These are phyloP conservation scores for Larix kaempferi DNA, from an alignment of 75 land plant species.

Conservation along the genomic window DNA sequence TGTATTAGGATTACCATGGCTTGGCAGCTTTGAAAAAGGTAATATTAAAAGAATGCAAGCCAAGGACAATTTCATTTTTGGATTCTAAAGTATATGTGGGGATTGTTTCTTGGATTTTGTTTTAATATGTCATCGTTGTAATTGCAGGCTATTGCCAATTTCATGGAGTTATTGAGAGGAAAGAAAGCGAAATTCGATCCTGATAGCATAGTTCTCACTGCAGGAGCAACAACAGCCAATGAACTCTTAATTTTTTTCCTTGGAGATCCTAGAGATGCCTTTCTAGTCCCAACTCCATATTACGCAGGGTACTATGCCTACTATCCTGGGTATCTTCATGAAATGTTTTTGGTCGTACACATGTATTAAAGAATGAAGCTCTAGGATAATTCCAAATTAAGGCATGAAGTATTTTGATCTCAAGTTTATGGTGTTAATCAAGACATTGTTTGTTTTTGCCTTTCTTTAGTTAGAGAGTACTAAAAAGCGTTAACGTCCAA, in stretches of 20 bases:
- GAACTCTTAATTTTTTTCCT: slow-evolving; percentile 65
- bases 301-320: background rate
- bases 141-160: slow-evolving; percentile 1
- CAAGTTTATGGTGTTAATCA: no score
- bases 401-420: no score
- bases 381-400: no score
- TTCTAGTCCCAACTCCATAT: slow-evolving; percentile 40
- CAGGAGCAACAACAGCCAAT: slow-evolving; percentile 60
- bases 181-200: background rate
- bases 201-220: slow-evolving; percentile 40
- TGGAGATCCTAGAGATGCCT: slow-evolving; percentile 26
- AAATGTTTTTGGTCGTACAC: background rate
- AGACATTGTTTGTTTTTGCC: no score
- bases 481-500: no score
- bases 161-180: background rate
- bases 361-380: slow-evolving; percentile 51
- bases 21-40: no score
- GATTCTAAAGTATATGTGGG: no score
- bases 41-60: no score
- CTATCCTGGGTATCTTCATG: background rate
- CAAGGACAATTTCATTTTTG: no score
- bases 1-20: no score
- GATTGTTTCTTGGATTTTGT: no score
- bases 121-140: background rate
- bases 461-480: no score